Evolutionary conservation across 768 basidiomycete species (phyloP), one percentile per base, ranked within the genome.

Genomic region (Lactarius vividus): DNA sequence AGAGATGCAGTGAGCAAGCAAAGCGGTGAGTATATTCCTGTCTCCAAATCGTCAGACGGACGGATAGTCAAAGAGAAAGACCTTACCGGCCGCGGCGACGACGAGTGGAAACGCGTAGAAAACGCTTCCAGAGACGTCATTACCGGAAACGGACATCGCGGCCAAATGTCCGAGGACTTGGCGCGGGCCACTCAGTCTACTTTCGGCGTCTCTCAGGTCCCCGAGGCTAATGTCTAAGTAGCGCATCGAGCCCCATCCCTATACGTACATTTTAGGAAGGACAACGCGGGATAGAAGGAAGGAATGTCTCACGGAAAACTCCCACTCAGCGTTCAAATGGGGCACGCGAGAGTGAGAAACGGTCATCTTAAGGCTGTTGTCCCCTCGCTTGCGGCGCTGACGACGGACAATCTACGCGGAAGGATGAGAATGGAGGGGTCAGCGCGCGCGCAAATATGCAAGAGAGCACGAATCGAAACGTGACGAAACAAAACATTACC

Each of bases 221-320:
- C 56, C 44, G 8, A n/a, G 58, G 16, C 60, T 57, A 13, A 70
- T 68, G 39, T 69, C 67, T 11, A 65, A n/a, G 54, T 70, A 70
- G 18, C 67, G 61, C 64, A 71, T 62, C 6, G 62, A 63, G 5
- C 70, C 69, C 69, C 69, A 71, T 62, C 69, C 69, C 70, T 71
- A 40, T 33, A 33, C 33, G 39, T 9, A 40, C 23, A n/a, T 9
- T 1, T 20, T 20, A 31, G 35, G 44, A 57, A 40, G 35, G 9
- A n/a, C 20, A 0, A n/a, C 4, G 3, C 6, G 2, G 16, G 39
- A 4, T 1, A 13, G 18, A 52, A 29, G 33, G 23, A 11, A 2
- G 13, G 15, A 10, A 37, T 11, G 4, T 13, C 20, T 57, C 23
- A 70, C 69, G 6, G 67, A 61, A 46, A 70, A 70, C 16, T 68